Evolutionary conservation across 1,139 yeast genomes (phyloP).

Genomic region (Williopsis jadinii): DNA sequence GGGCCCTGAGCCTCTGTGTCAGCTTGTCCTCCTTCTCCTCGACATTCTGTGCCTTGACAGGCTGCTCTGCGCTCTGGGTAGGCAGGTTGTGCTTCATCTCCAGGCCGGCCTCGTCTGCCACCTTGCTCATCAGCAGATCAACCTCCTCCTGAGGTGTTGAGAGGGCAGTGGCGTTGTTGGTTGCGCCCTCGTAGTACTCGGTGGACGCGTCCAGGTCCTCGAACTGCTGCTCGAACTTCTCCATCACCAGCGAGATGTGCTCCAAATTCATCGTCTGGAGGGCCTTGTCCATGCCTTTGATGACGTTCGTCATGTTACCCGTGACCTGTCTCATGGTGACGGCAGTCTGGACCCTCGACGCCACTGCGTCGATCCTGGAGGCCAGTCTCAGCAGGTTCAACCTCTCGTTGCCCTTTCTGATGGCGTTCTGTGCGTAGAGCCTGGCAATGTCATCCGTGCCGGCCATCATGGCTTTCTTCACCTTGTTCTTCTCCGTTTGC

Average conservation of each 20-base stretch:
- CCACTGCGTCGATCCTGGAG: constrained; percentile 91
- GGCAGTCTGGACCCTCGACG: constrained; percentile 93
- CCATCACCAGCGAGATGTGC: constrained; percentile 90
- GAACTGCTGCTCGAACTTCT: constrained; percentile 90
- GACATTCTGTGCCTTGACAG: constrained; percentile 33
- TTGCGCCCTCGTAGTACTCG: constrained; percentile 86
- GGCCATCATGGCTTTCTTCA: constrained; percentile 70
- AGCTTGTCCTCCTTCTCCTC: constrained; percentile 84
- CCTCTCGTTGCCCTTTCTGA: constrained; percentile 84
- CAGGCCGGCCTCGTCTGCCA: constrained; percentile 96
- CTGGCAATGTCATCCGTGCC: constrained; percentile 93
- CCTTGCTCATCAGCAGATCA: constrained; percentile 82
- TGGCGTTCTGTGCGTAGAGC: constrained; percentile 92
- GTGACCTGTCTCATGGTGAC: constrained; percentile 95
- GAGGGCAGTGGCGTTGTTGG: constrained; percentile 82
- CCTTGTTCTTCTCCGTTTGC: constrained; percentile 76
- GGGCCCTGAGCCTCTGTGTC: constrained; percentile 82
- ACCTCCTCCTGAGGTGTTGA: constrained; percentile 95
- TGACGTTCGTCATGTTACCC: constrained; percentile 89
- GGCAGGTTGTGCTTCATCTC: constrained; percentile 76
- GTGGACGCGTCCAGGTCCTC: constrained; percentile 95
- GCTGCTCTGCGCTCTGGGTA: constrained; percentile 18
- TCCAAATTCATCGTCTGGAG: constrained; percentile 94
- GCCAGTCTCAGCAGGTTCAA: constrained; percentile 76
- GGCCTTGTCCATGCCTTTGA: constrained; percentile 94